phyloP scores from a whole-genome alignment of 1,139 yeast genomes.

The Kodamaea plutei region DNA sequence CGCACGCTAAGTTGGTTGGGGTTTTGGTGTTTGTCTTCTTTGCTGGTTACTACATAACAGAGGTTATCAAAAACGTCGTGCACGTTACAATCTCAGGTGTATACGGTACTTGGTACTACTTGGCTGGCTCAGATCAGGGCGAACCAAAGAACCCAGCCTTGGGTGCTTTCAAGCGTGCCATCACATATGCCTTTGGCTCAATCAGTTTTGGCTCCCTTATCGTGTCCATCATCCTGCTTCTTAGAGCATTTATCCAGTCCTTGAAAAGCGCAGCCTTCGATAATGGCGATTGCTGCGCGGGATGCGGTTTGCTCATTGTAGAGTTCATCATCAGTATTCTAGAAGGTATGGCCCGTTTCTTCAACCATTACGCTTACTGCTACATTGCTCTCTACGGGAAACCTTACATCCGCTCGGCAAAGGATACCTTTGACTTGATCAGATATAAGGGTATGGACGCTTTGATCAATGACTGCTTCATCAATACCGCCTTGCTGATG shows the following conservation, averaged over 20 bases:
- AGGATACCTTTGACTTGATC: constrained; percentile 76
- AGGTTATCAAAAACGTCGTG: constrained; percentile 78
- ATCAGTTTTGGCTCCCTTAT: constrained; percentile 84
- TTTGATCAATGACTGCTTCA: constrained; percentile 76
- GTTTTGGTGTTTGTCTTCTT: constrained; percentile 66
- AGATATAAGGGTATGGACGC: constrained; percentile 84
- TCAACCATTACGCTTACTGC: constrained; percentile 88
- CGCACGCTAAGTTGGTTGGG: constrained; percentile 65
- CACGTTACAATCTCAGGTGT: constrained; percentile 84
- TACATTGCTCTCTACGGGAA: constrained; percentile 86
- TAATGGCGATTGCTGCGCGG: constrained; percentile 53
- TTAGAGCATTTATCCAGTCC: constrained; percentile 47
- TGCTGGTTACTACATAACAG: constrained; percentile 83
- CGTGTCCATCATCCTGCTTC: constrained; percentile 68
- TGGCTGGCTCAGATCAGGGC: constrained; percentile 73
- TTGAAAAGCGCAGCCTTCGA: constrained; percentile 52
- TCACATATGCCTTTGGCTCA: constrained; percentile 87
- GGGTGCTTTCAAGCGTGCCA: constrained; percentile 77
- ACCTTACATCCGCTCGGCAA: constrained; percentile 69
- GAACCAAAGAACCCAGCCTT: constrained; percentile 77
- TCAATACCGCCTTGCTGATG: constrained; percentile 70
- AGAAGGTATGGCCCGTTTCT: constrained; percentile 79
- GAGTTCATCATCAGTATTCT: constrained; percentile 62
- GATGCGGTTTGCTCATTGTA: constrained; percentile 50
- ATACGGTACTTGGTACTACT: constrained; percentile 88